Evolutionary conservation across 345 rosid genomes (phyloP).

Genomic region (Aethionema arabicum): DNA sequence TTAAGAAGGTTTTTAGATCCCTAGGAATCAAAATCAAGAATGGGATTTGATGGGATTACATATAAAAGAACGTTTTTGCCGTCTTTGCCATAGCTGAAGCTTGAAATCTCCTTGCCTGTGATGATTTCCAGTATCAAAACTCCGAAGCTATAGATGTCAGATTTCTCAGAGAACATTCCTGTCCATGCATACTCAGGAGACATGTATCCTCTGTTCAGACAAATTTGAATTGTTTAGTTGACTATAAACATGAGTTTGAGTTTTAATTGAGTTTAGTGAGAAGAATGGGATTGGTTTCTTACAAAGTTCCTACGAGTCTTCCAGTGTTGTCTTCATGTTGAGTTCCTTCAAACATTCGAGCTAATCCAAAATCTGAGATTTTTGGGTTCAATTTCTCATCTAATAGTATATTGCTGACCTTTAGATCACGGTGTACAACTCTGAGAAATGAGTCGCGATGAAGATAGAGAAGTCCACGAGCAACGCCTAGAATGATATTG

Average conservation of each 20-base stretch:
- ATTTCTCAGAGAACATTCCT: conserved; percentile 50
- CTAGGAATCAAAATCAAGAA: background rate
- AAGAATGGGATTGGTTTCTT: conserved; percentile 16
- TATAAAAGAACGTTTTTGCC: conserved; percentile 32
- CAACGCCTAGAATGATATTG: conserved; percentile 35
- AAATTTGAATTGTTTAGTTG: background rate
- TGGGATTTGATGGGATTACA: conserved; percentile 19
- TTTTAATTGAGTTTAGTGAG: conserved; percentile 2
- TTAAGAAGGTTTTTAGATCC: background rate
- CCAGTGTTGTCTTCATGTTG: conserved; percentile 33
- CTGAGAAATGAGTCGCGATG: conserved; percentile 31
- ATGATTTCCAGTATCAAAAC: conserved; percentile 42
- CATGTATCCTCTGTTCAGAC: conserved; percentile 42
- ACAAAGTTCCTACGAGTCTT: conserved; percentile 35
- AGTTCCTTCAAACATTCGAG: conserved; percentile 25
- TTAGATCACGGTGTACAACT: conserved; percentile 35
- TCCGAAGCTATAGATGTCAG: conserved; percentile 54
- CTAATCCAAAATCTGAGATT: conserved; percentile 38
- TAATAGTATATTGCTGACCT: conserved; percentile 36
- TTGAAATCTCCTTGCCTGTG: conserved; percentile 34
- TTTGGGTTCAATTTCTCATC: conserved; percentile 37
- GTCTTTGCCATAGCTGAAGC: conserved; percentile 30
- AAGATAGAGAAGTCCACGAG: conserved; percentile 36
- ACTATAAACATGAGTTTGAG: background rate
- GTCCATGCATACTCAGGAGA: conserved; percentile 54